Conservation (phyloP, 148 eudicot species). For the Fagopyrum tataricum region DNA sequence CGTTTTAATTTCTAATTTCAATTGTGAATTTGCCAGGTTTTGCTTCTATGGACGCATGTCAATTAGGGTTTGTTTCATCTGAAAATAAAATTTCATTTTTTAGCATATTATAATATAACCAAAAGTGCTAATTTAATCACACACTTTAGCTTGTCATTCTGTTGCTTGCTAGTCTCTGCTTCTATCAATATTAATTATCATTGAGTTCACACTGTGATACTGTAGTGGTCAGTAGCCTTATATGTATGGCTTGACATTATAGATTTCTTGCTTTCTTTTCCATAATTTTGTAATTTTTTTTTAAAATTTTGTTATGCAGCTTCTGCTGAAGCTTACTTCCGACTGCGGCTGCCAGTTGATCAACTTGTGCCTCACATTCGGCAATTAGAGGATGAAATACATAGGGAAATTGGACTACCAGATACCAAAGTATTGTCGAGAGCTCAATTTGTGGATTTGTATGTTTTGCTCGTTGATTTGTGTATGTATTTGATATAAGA, state of each 20-base stretch:
- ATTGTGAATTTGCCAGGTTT: neutral
- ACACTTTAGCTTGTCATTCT: neutral
- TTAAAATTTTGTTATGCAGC: constrained; percentile 43
- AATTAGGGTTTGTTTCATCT: neutral
- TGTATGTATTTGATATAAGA: neutral
- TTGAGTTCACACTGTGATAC: neutral
- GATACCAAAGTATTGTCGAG: constrained; percentile 33
- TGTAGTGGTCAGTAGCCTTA: neutral
- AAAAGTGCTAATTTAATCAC: neutral
- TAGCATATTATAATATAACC: neutral
- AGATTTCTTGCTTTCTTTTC: neutral
- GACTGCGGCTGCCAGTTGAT: constrained; percentile 40
- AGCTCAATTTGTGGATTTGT: constrained; percentile 1
- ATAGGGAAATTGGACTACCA: constrained; percentile 44
- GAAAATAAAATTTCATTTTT: no score
- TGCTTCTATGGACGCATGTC: neutral
- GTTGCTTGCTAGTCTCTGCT: neutral
- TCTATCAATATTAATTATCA: neutral
- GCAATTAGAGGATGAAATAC: constrained; percentile 45
- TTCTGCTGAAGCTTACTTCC: constrained; percentile 40
- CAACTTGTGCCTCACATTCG: constrained; percentile 34
- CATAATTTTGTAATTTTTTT: neutral
- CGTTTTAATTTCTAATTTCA: neutral
- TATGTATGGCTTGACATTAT: neutral
- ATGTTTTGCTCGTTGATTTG: neutral